These are phyloP conservation scores for Acanthamoeba culbertsoni DNA, from an alignment of 208 protist species.

Conservation along the genomic window DNA sequence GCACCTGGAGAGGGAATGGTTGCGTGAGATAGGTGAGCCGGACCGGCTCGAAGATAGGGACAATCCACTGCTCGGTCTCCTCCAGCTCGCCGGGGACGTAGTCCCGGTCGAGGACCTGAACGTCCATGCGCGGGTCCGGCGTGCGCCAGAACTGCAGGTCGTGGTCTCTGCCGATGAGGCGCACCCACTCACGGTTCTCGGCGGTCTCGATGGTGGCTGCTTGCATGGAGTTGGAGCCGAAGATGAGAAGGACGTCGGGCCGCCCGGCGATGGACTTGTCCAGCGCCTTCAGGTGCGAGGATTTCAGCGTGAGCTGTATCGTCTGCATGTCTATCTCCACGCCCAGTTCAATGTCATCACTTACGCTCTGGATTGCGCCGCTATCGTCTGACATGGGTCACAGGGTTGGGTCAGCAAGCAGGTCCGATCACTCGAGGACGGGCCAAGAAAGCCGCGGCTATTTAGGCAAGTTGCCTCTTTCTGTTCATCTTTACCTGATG, in stretches of 20 bases:
- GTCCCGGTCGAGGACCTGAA: constrained; percentile 56
- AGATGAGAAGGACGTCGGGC: constrained; percentile 58
- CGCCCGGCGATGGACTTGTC: constrained; percentile 57
- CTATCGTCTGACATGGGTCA: too few species aligned
- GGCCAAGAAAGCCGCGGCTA: too few species aligned
- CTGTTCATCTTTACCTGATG: background rate
- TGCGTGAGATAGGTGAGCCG: constrained; percentile 63
- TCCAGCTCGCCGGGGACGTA: constrained; percentile 78
- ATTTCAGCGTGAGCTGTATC: constrained; percentile 57
- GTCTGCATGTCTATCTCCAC: constrained; percentile 58
- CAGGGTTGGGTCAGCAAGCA: too few species aligned
- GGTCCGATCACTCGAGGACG: too few species aligned
- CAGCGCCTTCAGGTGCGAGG: constrained; percentile 67
- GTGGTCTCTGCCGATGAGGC: constrained; percentile 78
- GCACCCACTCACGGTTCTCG: constrained; percentile 70
- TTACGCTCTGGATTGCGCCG: background rate
- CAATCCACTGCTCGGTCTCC: constrained; percentile 73
- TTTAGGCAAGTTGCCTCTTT: too few species aligned
- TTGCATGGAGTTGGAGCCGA: constrained; percentile 72
- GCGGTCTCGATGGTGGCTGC: constrained; percentile 72
- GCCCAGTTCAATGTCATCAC: constrained; percentile 33
- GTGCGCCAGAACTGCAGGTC: constrained; percentile 77
- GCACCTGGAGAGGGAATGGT: constrained; percentile 54
- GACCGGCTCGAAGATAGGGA: constrained; percentile 73
- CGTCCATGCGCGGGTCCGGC: constrained; percentile 59